A percentile compares a stretch with the other conserved stretches of the same genome.
phyloP scores from a whole-genome alignment of 768 basidiomycete species.

The Hypholoma fasciculare region DNA sequence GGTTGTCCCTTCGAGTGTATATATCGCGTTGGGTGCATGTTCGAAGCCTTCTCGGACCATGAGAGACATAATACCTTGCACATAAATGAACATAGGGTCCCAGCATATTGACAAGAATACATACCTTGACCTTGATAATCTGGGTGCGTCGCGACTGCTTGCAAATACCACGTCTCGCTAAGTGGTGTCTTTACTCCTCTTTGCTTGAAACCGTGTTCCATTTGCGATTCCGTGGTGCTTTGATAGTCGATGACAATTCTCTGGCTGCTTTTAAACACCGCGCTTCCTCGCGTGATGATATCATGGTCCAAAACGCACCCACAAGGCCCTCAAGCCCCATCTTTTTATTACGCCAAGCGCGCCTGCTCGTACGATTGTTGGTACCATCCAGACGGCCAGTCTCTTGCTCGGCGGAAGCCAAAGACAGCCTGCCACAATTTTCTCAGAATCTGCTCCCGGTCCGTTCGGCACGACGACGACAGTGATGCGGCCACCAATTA shows the following conservation, averaged over 20 bases:
- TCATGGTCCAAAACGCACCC: slow-evolving; percentile 11
- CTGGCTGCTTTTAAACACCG: slow-evolving; percentile 4
- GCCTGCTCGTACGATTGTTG: slow-evolving; percentile 18
- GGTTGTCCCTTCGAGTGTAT: slow-evolving; percentile 28
- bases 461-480: slow-evolving; percentile 20
- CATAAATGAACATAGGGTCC: neutral
- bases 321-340: slow-evolving; percentile 18
- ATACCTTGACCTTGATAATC: slow-evolving; percentile 28
- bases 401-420: slow-evolving; percentile 28
- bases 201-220: slow-evolving; percentile 18
- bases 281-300: neutral
- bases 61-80: slow-evolving; percentile 26
- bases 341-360: slow-evolving; percentile 15
- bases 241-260: slow-evolving; percentile 23
- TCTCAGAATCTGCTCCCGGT: slow-evolving; percentile 11
- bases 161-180: slow-evolving; percentile 30
- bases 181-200: slow-evolving; percentile 17
- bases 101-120: neutral
- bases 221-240: slow-evolving; percentile 12
- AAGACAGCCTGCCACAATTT: slow-evolving; percentile 22
- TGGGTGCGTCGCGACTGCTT: slow-evolving; percentile 25
- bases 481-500: slow-evolving; percentile 25
- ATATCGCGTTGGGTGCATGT: slow-evolving; percentile 20
- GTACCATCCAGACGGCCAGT: slow-evolving; percentile 19
- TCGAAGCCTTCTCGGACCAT: slow-evolving; percentile 28